Percentiles rank a stretch among this genome's conserved stretches.
Evolutionary conservation across 2,329 filamentous ascomycete genomes (phyloP).

Genomic region (Cladosporium sp.): DNA sequence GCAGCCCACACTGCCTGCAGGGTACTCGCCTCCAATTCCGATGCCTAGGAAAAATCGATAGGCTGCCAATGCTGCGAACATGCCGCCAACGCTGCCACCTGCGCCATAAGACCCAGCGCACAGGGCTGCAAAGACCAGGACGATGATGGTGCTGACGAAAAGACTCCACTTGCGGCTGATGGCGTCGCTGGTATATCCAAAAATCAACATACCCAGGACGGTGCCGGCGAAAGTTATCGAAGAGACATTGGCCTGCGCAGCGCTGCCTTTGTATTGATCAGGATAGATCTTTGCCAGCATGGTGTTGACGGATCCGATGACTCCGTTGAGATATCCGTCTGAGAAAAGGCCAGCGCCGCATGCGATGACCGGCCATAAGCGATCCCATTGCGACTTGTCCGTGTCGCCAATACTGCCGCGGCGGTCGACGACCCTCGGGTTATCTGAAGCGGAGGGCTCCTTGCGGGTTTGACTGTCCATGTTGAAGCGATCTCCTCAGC

Average conservation of each 20-base stretch:
- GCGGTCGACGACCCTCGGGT: background rate
- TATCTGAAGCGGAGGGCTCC: background rate
- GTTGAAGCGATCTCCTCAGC: background rate
- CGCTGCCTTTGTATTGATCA: constrained; percentile 66
- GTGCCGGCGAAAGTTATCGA: constrained; percentile 81
- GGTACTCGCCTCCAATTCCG: constrained; percentile 63
- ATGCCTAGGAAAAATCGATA: constrained; percentile 78
- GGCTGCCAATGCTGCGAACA: constrained; percentile 77
- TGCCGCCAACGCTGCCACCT: constrained; percentile 65
- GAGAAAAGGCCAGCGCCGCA: constrained; percentile 89
- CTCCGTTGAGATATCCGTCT: constrained; percentile 89
- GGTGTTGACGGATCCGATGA: constrained; percentile 86
- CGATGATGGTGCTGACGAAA: constrained; percentile 76
- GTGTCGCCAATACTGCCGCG: constrained; percentile 21
- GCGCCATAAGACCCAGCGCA: constrained; percentile 75
- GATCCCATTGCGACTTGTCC: constrained; percentile 45
- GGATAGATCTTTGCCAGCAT: constrained; percentile 71
- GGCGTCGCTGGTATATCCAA: constrained; percentile 79
- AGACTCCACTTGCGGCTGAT: constrained; percentile 84
- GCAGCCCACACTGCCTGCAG: constrained; percentile 78
- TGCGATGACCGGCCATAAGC: constrained; percentile 74
- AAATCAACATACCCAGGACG: constrained; percentile 77
- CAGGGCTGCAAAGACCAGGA: constrained; percentile 82
- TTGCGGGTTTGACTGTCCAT: background rate
- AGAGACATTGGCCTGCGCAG: constrained; percentile 71